phyloP scores from a whole-genome alignment of 1,284 basidiomycete species.

The Boletellus sp. region DNA sequence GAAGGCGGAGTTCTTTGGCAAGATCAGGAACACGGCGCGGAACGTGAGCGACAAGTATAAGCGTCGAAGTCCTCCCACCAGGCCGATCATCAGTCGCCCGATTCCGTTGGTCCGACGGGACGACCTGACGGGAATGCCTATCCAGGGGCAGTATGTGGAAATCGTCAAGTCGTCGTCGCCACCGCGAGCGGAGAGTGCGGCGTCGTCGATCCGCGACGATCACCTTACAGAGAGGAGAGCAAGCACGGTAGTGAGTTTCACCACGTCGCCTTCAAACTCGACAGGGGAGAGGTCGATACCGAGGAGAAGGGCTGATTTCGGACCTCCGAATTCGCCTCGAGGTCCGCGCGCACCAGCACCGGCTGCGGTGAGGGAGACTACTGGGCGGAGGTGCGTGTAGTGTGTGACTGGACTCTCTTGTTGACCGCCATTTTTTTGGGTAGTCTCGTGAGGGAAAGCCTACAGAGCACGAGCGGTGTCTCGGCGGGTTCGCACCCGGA shows the following conservation, averaged over 20 bases:
- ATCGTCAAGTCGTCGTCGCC: constrained; percentile 19
- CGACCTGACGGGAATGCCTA: constrained; percentile 17
- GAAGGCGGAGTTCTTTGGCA: constrained; percentile 63
- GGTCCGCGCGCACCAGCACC: constrained; percentile 23
- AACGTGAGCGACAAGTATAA: constrained; percentile 61
- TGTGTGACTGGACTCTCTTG: background rate
- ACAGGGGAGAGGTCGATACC: constrained; percentile 62
- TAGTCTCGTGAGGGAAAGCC: constrained; percentile 32
- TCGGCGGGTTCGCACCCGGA: constrained; percentile 35
- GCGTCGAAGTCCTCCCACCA: constrained; percentile 35
- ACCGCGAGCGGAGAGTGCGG: constrained; percentile 19
- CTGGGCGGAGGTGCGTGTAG: constrained; percentile 24
- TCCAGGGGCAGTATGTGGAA: constrained; percentile 32
- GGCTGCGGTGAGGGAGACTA: constrained; percentile 20
- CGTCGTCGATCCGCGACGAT: constrained; percentile 42
- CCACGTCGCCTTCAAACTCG: constrained; percentile 59
- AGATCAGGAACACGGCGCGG: constrained; percentile 57
- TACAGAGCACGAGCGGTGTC: constrained; percentile 33
- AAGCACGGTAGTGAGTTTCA: constrained; percentile 44
- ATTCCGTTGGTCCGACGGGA: constrained; percentile 35
- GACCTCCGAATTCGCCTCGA: constrained; percentile 43
- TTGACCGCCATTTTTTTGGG: background rate
- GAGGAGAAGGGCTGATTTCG: constrained; percentile 63
- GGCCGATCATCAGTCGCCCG: constrained; percentile 53
- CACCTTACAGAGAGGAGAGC: constrained; percentile 36